Evolutionary conservation across 352 stramenopile genomes (phyloP), one percentile per base, ranked within the genome.

Genomic region (Blastocystis sp.): DNA sequence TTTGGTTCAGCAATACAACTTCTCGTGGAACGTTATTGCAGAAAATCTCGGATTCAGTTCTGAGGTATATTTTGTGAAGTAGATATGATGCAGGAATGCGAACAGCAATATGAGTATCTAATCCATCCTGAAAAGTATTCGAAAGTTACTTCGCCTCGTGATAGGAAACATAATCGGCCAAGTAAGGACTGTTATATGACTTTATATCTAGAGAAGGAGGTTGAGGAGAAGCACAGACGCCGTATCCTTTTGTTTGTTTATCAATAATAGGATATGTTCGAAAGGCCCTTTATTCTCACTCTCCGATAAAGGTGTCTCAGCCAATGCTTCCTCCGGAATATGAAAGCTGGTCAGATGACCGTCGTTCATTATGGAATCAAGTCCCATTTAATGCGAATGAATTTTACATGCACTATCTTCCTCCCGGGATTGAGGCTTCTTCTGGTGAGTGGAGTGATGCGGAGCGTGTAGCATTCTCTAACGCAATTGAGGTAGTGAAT

Each of bases 381-480:
- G 65, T 81, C 65, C 70, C 70, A 20, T 81, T 81, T 30, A 62
- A 81, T 37, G 70, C 70, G 13, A 81, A 81, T 37, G 45, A 59
- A n/a, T 81, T 66, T 47, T 81, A 81, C 20, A 41, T 81, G 41
- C 20, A 81, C 5, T 81, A 81, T 65, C 70, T 81, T 34, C 70
- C 70, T 66, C 70, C 70, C 7, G 26, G 26, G 0, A 47, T 81
- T 24, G 24, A 30, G 26, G 18, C 47, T 47, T 47, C 9, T 63
- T 11, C 18, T 26, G 16, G 30, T 30, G 41, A 64, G 9, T 81
- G 70, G 70, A 64, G 16, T 18, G 47, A 63, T 18, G 70, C 63
- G 50, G 70, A 81, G 43, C 41, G 20, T 24, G 11, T 26, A 5
- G 70, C 4, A 24, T 65, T 81, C 6, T 9, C 65, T 18, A 47